Base-by-base conservation (phyloP, 331 rosid species). In the Erythrophleum ivorense region DNA sequence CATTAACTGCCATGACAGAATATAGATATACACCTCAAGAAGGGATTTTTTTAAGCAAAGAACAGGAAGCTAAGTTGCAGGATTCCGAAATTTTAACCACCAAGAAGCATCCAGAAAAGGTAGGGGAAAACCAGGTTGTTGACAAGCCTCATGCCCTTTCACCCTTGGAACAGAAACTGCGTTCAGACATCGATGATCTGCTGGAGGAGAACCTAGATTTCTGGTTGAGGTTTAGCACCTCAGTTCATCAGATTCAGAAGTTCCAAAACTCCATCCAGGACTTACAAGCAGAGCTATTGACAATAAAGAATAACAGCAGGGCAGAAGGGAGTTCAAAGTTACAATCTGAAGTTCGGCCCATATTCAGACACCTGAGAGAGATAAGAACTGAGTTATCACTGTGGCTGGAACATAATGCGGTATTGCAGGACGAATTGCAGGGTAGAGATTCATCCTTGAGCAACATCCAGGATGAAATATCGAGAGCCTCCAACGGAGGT, bases 181-280 rank as follows among this genome's bases (percentile, higher is more conserved):
- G 98, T 2, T 85, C 92, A 0, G 86, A 90, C 72, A 90, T 96
- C 8, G 93, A 96, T 12, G 89, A 84, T 18, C 68, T 92, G 18
- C 86, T 92, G 40, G 95, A 94, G 78, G 91, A 85, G 85, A 94
- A 92, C 76, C 89, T 96, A 3, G 98, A 90, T 79, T 94, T 96
- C 79, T 96, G 99, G 99, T 68, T 96, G 81, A 89, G 98, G 75
- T 94, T 91, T 50, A 90, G 97, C 84, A 91, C 97, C 6, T 86
- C 97, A 4, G 88, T 95, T 82, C 97, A 96, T 70, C 98, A 96
- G 84, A 91, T 96, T 65, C 99, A 91, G 24, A 96, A 94, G 75
- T 94, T 94, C 75, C 94, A 96, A 66, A 88, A 88, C 79, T 91
- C 98, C 6, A 84, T 94, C 54, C 92, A 91, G 69, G 99, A 94